Base-by-base conservation (phyloP, 2,329 filamentous ascomycete genomes). In the Colletotrichum liaoningense region DNA sequence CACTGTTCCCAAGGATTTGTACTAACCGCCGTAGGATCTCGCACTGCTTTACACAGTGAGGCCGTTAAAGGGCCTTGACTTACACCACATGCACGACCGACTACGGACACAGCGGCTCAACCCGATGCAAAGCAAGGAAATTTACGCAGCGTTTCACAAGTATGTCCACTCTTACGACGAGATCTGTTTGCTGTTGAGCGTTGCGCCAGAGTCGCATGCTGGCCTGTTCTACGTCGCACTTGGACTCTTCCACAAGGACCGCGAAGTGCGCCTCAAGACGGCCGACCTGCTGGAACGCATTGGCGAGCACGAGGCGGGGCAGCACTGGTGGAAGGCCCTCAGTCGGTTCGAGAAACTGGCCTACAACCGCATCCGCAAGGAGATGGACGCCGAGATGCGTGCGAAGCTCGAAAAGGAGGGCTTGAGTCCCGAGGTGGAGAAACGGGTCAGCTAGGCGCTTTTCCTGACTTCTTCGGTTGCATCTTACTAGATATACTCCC, bases 1-100 rank as follows among this genome's bases (percentile, higher is more conserved):
- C 19, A 28, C 46, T 19, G 4, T 9, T 12, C 11, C 19, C 14
- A 11, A 24, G 9, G n/a, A 19, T 56, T 57, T 22, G 14, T 12
- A 24, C 72, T 67, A 9, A 83, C 64, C 30, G 16, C 67, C 55
- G 14, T 75, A 93, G 91, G 91, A 93, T 80, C 85, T 93, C 70
- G 90, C 90, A 46, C 89, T 91, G 76, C 80, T 92, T 16, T 92
- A 93, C 80, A 89, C 87, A 2, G 83, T 91, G 72, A 86, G 91
- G 54, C 93, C 94, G 1, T 88, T 96, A 55, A 93, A 95, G 76
- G 90, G 92, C n/a, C 87, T 97, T 22, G 97, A 99, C 80, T 86
- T 99, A 11, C 92, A 95, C 77, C 95, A 98, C 82, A 93, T 98
- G 81, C 95, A 98, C 81, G 96, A 98, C 83, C 94, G 95, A 9